Evolutionary conservation across 2,329 filamentous ascomycete species (phyloP), one percentile per base, ranked within the genome.

Genomic region (Botryotinia calthae): DNA sequence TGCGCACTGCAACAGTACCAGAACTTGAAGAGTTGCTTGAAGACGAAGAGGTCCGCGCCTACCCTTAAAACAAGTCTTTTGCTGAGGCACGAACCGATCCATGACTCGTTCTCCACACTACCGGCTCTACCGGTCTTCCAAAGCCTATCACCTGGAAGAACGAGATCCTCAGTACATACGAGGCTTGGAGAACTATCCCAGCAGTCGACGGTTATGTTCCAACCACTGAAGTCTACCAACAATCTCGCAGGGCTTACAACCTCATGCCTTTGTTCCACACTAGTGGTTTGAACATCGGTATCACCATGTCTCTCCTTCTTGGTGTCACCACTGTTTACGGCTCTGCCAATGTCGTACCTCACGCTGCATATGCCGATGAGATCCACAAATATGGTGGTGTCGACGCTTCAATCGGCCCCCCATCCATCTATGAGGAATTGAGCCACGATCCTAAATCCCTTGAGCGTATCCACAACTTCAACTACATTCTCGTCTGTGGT

Each of bases 171-270:
- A 76, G 76, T 54, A 78, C 75, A 2, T 76, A 78, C 25, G 77
- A 79, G n/a, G 73, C 74, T 42, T 78, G 75, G 72, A 74, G 74
- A 59, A 73, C 72, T 12, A 75, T 77, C 34, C 76, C 75, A 69
- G 44, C 46, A n/a, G 54, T 73, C 12, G 73, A 75, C 44, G 64
- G 68, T 20, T 82, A 88, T 97, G 37, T 93, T 93, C 34, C 93
- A 97, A 79, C 93, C 93, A 8, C 84, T 96, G 77, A 97, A 97
- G 86, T 75, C 58, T 75, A 73, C 64, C 72, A 75, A 66, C 64
- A 73, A 73, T 68, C 72, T 31, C 65, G 71, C 31, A 73, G 76
- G 63, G 72, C 74, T 48, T 72, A 77, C 69, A 77, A 74, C 3
- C 76, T 74, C 4, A 75, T 78, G 75, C 76, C 76, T 7, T 65